Evolutionary conservation across 169 alveolate species (phyloP), one percentile per base, ranked within the genome.

Genomic region (Blepharisma undulans): DNA sequence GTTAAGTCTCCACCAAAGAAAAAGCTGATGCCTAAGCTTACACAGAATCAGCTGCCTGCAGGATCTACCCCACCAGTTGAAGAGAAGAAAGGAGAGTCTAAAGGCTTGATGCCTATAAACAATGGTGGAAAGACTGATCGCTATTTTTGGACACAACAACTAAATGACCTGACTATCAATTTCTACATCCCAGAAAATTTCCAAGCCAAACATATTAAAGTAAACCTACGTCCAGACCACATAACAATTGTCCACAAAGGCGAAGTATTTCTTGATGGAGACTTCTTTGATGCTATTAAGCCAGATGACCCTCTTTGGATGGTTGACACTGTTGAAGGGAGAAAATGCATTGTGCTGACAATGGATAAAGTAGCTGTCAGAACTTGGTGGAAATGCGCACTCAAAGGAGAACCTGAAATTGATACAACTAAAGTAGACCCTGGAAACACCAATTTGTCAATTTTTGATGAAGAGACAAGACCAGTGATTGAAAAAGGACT

Each of bases 401-500:
- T 98, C 72, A 97, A 97, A 88, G 99, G 99, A 21, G 99, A 98
- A 92, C 96, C 98, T 2, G 99, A 98, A 94, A 99, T 99, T 89
- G 99, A 99, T 94, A 99, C 99, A 36, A 96, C 97, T 91, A 99
- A 98, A 92, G 98, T 99, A 72, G 99, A 98, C 25, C 99, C 99
- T 22, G 99, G 98, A 95, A 98, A 98, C 94, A 98, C 99, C 66
- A 97, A 98, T 93, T 96, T 99, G 86, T 94, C 98, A 30, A 99
- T 98, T 84, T 95, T 99, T 72, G 99, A 99, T 94, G 98, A 98
- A 27, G 99, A 99, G 92, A 98, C 99, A 22, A 92, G 99, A 92
- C 93, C 97, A 25, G 98, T 99, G 32, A 99, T 99, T 59, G 99
- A 99, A 91, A 98, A 98, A 97, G 98, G 98, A 99, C 97, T 99